These are phyloP conservation scores for Cystofilobasidium bisporidii DNA, from an alignment of 768 basidiomycete species.

Conservation along the genomic window DNA sequence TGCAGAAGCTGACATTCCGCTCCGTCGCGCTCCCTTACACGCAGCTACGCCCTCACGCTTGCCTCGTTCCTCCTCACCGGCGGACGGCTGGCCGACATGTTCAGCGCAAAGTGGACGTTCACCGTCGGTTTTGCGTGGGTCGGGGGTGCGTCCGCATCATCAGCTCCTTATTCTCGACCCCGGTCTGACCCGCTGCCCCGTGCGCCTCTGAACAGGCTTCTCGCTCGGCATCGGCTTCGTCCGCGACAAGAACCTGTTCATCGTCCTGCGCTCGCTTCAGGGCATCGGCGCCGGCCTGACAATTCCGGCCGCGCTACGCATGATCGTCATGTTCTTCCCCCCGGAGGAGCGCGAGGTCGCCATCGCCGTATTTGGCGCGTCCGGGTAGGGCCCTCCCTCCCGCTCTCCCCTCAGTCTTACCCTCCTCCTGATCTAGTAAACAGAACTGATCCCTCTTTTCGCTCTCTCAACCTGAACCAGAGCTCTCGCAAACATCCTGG, in stretches of 20 bases:
- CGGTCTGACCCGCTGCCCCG: too few relatives aligned
- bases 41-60: slow-evolving; percentile 26
- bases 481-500: slow-evolving; percentile 46
- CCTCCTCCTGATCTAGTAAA: too few relatives aligned
- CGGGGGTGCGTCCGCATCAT: background rate
- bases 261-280: background rate
- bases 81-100: slow-evolving; percentile 36
- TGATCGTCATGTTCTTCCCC: slow-evolving; percentile 50
- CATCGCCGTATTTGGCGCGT: slow-evolving; percentile 46
- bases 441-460: too few relatives aligned
- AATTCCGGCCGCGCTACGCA: slow-evolving; percentile 34
- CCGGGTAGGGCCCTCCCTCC: slow-evolving; percentile 33
- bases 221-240: slow-evolving; percentile 7
- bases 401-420: too few relatives aligned
- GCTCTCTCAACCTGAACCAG: background rate
- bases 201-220: too few relatives aligned
- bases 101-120: slow-evolving; percentile 33
- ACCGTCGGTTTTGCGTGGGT: slow-evolving; percentile 2
- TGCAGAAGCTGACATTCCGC: too few relatives aligned
- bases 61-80: slow-evolving; percentile 33
- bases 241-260: background rate
- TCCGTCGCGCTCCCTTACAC: too few relatives aligned
- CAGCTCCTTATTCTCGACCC: too few relatives aligned
- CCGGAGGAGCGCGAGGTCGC: slow-evolving; percentile 47
- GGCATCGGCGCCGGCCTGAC: background rate